Conservation (phyloP, 345 rosid genomes). For the Mallotus nudiflorus region DNA sequence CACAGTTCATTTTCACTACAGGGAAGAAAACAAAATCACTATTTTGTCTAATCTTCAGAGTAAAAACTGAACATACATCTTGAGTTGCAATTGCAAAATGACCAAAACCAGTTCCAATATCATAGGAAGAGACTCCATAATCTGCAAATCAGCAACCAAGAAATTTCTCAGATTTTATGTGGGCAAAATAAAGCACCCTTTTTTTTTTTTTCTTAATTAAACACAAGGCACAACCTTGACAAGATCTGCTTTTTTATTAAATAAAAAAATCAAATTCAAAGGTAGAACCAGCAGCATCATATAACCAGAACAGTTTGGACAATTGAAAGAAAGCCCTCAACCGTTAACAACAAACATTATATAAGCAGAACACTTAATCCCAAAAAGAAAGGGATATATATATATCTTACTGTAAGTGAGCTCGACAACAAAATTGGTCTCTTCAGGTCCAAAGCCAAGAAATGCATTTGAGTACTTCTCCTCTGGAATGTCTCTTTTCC, state of each 20-base stretch:
- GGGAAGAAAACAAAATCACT: not conserved
- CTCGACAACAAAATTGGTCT: conserved; percentile 77
- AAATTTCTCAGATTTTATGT: not conserved
- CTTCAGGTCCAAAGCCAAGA: conserved; percentile 87
- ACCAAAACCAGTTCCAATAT: conserved; percentile 92
- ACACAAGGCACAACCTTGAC: not conserved
- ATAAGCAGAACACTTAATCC: too few species aligned
- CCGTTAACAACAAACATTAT: too few species aligned
- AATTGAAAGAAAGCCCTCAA: too few species aligned
- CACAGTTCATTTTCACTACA: conserved; percentile 6
- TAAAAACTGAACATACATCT: conserved; percentile 52
- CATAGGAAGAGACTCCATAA: conserved; percentile 84
- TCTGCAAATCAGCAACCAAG: conserved; percentile 39
- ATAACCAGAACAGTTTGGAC: not conserved
- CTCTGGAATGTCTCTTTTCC: conserved; percentile 86
- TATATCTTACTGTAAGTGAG: conserved; percentile 71
- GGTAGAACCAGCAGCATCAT: too few species aligned
- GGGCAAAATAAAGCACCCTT: too few species aligned
- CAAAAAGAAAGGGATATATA: too few species aligned
- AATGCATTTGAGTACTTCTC: conserved; percentile 95
- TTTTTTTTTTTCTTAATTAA: too few species aligned
- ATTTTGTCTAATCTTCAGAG: not conserved
- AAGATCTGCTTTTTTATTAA: not conserved
- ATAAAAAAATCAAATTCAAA: not conserved
- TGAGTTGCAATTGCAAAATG: conserved; percentile 87